Evolutionary conservation across 805 yeast species (phyloP).

Genomic region (Hanseniaspora occidentalis): DNA sequence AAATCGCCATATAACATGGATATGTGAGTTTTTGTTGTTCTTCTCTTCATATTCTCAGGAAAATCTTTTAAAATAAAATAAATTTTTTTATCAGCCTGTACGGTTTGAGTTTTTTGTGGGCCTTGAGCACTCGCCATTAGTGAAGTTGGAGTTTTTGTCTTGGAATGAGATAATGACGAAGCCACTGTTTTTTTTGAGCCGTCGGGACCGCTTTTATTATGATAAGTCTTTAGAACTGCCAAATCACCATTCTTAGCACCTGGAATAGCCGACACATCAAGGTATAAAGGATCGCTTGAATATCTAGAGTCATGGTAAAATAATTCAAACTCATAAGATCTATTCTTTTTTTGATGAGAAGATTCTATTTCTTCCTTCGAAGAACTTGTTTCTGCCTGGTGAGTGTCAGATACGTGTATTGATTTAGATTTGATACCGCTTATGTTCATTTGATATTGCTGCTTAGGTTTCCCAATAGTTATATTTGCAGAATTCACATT

Average conservation of each 20-base stretch:
- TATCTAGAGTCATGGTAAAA: conserved; percentile 54
- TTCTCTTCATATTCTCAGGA: conserved; percentile 20
- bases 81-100: conserved; percentile 23
- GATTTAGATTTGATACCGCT: conserved; percentile 1
- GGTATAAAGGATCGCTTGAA: conserved; percentile 43
- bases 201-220: conserved; percentile 13
- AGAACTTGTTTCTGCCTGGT: not conserved
- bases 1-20: conserved; percentile 51
- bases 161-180: not conserved
- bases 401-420: not conserved
- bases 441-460: not conserved
- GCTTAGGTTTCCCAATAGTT: conserved; percentile 1
- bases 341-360: conserved; percentile 5
- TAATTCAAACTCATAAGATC: conserved; percentile 14
- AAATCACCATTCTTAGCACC: conserved; percentile 63
- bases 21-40: conserved; percentile 28
- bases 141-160: conserved; percentile 13
- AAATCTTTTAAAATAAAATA: conserved; percentile 32
- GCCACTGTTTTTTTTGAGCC: not conserved
- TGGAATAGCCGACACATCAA: conserved; percentile 48
- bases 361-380: not conserved
- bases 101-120: conserved; percentile 1
- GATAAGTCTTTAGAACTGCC: conserved; percentile 51
- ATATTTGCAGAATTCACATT: not conserved
- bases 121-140: conserved; percentile 8